Base-by-base conservation (phyloP, 805 yeast species). In the Isabelozyma rhagii region DNA sequence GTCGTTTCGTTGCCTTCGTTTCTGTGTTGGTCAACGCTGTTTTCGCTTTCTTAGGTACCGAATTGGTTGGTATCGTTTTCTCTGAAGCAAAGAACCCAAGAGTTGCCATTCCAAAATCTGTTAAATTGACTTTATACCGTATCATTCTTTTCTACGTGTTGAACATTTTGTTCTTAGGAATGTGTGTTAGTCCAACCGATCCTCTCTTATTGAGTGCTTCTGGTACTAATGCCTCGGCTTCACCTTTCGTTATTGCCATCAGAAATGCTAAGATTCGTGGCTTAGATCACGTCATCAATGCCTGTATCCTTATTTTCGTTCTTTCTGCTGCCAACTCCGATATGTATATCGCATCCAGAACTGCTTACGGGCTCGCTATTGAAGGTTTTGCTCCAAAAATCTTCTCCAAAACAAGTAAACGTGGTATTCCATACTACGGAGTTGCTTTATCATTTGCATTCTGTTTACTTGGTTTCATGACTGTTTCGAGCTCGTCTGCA, bases 181-280 rank as follows among this genome's bases (percentile, higher is more conserved):
- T 71, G 54, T 63, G 71, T 52, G 65, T 69, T 39, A 56, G 74
- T 11, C 61, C 63, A 29, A 59, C 66, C 44, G 66, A 71, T 49
- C 42, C 52, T 25, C 39, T 21, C 11, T 51, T 68, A 52, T 57
- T 67, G 47, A 47, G 66, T 49, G 61, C 62, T 46, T 54, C 61
- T 48, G 61, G 73, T 8, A 15, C 17, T 15, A 58, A 52, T 56
- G 67, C 71, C 25, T 40, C 58, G 34, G 67, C 72, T 9, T 72
- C 77, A 9, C 76, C 77, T 11, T 73, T 71, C 48, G 77, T 73
- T 13, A 60, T 73, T 51, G 75, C 74, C 8, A 67, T 72, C 53
- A 55, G 60, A 45, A 53, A 61, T 40, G 68, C 67, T 10, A 65
- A 65, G 6, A 69, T 72, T 34, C 58, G 55, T 36, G 75, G 61